phyloP scores from a whole-genome alignment of 83 land plant species.

The Diphasiastrum complanatum region DNA sequence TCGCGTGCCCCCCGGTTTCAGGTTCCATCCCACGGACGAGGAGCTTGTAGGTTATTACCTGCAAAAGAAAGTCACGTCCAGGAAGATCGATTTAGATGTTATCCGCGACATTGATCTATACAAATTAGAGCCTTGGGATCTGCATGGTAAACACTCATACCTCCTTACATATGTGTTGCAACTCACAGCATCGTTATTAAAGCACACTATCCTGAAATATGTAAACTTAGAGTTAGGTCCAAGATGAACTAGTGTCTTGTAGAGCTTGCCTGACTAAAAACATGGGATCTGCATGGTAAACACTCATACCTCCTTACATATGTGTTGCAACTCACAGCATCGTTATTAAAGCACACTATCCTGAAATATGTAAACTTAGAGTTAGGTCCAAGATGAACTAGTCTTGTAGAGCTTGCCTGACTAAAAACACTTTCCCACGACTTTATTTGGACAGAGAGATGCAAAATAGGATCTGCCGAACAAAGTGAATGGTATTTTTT shows the following conservation, averaged over 20 bases:
- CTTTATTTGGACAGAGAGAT: neutral
- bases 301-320: neutral
- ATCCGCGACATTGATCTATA: slow-evolving; percentile 7
- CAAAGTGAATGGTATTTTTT: slow-evolving; percentile 57
- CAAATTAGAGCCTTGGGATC: slow-evolving; percentile 19
- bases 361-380: neutral
- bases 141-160: neutral
- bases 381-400: too few relatives aligned
- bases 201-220: neutral
- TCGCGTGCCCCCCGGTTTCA: slow-evolving; percentile 9
- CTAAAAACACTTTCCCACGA: neutral
- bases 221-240: neutral
- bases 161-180: neutral
- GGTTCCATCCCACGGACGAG: slow-evolving; percentile 15
- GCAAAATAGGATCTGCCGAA: too few relatives aligned
- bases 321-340: neutral
- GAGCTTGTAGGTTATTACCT: slow-evolving; percentile 18
- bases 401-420: neutral
- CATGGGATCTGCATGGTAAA: slow-evolving; percentile 71
- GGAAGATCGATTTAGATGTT: slow-evolving; percentile 11
- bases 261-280: slow-evolving; percentile 67
- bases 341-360: neutral
- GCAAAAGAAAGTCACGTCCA: neutral
- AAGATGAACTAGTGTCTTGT: too few relatives aligned
- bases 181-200: neutral